Evolutionary conservation across 768 basidiomycete genomes (phyloP), one percentile per base, ranked within the genome.

Genomic region (Austroboletus eburneus): DNA sequence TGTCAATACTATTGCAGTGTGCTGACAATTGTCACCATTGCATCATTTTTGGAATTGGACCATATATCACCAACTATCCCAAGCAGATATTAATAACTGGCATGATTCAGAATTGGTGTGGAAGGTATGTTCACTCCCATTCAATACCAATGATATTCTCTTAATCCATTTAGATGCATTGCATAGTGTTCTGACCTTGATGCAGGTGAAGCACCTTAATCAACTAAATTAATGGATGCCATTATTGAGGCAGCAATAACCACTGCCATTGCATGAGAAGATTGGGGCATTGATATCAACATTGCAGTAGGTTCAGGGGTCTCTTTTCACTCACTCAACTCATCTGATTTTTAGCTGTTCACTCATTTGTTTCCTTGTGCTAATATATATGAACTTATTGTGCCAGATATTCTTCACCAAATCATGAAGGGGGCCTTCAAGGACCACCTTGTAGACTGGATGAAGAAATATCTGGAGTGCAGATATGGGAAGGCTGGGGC

Each of bases 41-140:
- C 5, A 57, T 47, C 0, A 56, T 69, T 2, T 71, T 61, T 56
- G 59, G 59, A 2, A 42, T 74, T 7, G 66, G 66, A 0, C 61
- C 68, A 2, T 68, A 69, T 23, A 72, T 72, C 40, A 64, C 66
- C 0, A 65, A 72, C 40, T 71, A 72, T 42, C 68, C 66, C 0
- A 68, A 73, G 43, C 68, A 72, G 13, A 13, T 32, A 9, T 14
- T 7, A 4, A 4, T 32, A 4, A 13, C 30, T 4, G 5, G 30
- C 12, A 32, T 32, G 4, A 13, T 32, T 4, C 30, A 13, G 3
- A 27, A 53, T 4, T 66, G 64, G 64, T 48, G 30, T 14, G 13
- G 7, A 9, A 9, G 12, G 30, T 32, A 4, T 7, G 30, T 32
- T 6, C 12, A 6, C 7, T n/a, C n/a, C n/a, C n/a, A n/a, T n/a